phyloP scores from a whole-genome alignment of 2,329 filamentous ascomycete species.

The Aulographum hederae region DNA sequence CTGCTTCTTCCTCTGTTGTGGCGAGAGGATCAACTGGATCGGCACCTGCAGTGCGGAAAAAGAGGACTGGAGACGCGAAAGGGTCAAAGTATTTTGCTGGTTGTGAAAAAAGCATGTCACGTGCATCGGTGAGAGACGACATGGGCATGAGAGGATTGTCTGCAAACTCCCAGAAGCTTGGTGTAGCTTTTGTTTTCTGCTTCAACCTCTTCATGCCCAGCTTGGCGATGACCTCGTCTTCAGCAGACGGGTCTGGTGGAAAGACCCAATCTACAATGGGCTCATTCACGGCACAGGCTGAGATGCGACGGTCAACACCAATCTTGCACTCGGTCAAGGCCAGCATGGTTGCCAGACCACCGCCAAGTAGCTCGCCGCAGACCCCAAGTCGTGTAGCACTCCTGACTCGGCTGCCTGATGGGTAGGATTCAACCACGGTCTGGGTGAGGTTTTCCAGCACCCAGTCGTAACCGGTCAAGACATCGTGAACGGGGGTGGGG shows the following conservation, averaged over 20 bases:
- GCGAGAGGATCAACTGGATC: constrained; percentile 10
- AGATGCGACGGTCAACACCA: constrained; percentile 19
- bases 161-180: constrained; percentile 13
- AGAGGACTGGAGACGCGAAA: constrained; percentile 30
- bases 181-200: constrained; percentile 7
- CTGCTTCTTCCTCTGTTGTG: constrained; percentile 6
- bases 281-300: constrained; percentile 26
- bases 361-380: constrained; percentile 29
- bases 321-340: constrained; percentile 29
- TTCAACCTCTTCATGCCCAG: constrained; percentile 4
- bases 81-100: constrained; percentile 27
- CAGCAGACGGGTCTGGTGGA: constrained; percentile 10
- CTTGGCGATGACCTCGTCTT: background rate
- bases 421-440: background rate
- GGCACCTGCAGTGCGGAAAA: constrained; percentile 27
- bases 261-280: constrained; percentile 30
- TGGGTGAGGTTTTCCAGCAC: constrained; percentile 18
- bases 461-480: constrained; percentile 29
- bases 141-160: constrained; percentile 13
- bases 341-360: constrained; percentile 27
- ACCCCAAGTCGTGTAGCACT: constrained; percentile 16
- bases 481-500: constrained; percentile 28
- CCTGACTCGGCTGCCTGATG: background rate
- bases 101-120: constrained; percentile 21
- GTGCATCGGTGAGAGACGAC: constrained; percentile 13